Evolutionary conservation across 805 yeast species (phyloP), one percentile per base, ranked within the genome.

Genomic region (Zygosaccharomyces siamensis): DNA sequence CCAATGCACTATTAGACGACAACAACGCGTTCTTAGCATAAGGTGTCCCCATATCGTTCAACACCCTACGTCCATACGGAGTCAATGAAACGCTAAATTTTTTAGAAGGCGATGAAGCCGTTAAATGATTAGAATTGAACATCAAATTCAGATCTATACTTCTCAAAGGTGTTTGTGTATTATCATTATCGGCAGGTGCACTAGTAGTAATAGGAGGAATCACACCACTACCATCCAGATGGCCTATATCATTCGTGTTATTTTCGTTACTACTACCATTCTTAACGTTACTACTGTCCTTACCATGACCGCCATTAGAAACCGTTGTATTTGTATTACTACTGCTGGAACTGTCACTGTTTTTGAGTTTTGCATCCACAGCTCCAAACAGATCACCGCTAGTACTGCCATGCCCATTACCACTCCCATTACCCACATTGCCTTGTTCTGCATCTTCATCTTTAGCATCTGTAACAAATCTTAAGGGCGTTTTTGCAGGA

Each of bases 401-500:
- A 33, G 21, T 20, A 33, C 12, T 26, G 6, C 24, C 24, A 23
- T 4, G 24, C 11, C 28, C 28, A 16, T 8, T 32, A 32, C 36
- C 14, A 14, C 8, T 32, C 6, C 36, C 36, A 14, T 20, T 20
- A 33, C 16, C 16, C 10, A 33, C 16, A 14, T 33, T 18, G 5
- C 7, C 37, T 16, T 33, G 37, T 14, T 14, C 20, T 33, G 37
- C 16, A 16, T 1, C 26, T 8, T 26, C 33, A 23, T 20, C 47
- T 11, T 31, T 48, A 7, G 56, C 38, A 16, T 59, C 61, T 7
- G 64, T 56, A 8, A 62, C 57, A 47, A 66, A 66, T 32, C 61
- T 47, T n/a, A 66, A 51, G 1, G 70, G 69, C 5, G 69, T 63
- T 56, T 62, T 66, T 24, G 69, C 68, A 3, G 70, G 69, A 1